A percentile compares a stretch with the other conserved stretches of the same genome.
These are phyloP conservation scores for Veloporphyrellus conicus DNA, from an alignment of 1,284 basidiomycete species.

Conservation along the genomic window DNA sequence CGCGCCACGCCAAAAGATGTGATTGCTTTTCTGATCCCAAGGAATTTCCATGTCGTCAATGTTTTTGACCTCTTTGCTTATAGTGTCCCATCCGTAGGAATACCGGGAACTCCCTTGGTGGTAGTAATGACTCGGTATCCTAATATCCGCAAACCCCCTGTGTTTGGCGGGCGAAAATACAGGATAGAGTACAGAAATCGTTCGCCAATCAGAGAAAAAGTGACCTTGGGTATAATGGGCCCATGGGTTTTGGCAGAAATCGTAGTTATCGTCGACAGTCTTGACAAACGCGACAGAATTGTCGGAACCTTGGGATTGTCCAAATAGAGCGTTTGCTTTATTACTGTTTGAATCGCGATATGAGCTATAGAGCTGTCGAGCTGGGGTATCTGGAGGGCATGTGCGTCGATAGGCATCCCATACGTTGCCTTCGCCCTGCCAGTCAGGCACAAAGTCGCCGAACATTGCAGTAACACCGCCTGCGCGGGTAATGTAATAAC, in stretches of 20 bases:
- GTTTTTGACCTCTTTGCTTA: slow-evolving; percentile 63
- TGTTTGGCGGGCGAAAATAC: slow-evolving; percentile 88
- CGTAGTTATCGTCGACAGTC: slow-evolving; percentile 57
- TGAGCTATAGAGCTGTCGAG: slow-evolving; percentile 78
- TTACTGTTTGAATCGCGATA: slow-evolving; percentile 40
- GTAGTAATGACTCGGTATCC: slow-evolving; percentile 93
- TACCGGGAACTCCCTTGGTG: slow-evolving; percentile 78
- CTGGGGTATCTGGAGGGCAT: slow-evolving; percentile 74
- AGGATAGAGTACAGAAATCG: slow-evolving; percentile 79
- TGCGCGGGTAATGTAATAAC: slow-evolving; percentile 28
- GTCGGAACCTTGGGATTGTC: slow-evolving; percentile 28
- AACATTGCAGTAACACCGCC: slow-evolving; percentile 60
- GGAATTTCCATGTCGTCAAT: slow-evolving; percentile 79
- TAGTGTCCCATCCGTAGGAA: slow-evolving; percentile 86
- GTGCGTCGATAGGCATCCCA: slow-evolving; percentile 91
- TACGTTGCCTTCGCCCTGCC: slow-evolving; percentile 77
- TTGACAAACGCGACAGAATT: slow-evolving; percentile 60
- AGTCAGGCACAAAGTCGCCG: slow-evolving; percentile 73
- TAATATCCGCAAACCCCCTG: slow-evolving; percentile 80
- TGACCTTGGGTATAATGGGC: slow-evolving; percentile 85
- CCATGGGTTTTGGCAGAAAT: slow-evolving; percentile 80
- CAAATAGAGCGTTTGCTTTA: slow-evolving; percentile 9
- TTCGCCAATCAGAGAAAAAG: slow-evolving; percentile 94
- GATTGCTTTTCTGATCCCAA: slow-evolving; percentile 72
- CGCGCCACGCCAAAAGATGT: slow-evolving; percentile 83